Conservation (phyloP, 2,329 filamentous ascomycete species). For the Fusarium staphyleae region DNA sequence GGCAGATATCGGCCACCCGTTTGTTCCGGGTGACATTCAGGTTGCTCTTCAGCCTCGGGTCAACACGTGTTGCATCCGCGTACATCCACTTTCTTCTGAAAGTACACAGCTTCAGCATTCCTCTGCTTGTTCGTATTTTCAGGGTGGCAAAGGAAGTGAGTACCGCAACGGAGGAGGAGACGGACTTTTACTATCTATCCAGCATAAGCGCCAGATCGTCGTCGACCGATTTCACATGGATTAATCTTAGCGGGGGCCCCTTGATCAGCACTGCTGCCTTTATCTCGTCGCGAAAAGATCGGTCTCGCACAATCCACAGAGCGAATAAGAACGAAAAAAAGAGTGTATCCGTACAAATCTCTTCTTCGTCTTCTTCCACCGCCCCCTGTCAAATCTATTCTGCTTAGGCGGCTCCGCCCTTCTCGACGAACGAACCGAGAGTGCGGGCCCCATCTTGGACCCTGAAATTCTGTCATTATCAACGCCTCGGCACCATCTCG, state of each 20-base stretch:
- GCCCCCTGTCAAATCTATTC: slow-evolving; percentile 1
- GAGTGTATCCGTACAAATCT: slow-evolving; percentile 1
- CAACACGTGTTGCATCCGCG: neutral
- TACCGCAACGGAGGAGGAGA: neutral
- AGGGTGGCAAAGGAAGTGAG: slow-evolving; percentile 10
- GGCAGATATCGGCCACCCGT: slow-evolving; percentile 2
- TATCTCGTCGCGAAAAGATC: neutral
- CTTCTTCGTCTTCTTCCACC: neutral
- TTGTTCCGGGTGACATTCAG: slow-evolving; percentile 5
- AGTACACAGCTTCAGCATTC: too few species aligned
- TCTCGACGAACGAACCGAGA: neutral
- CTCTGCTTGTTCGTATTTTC: too few species aligned
- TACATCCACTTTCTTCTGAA: too few species aligned
- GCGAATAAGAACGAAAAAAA: neutral
- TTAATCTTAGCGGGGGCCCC: neutral
- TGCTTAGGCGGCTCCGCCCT: slow-evolving; percentile 18
- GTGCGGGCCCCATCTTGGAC: slow-evolving; percentile 19
- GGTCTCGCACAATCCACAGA: neutral
- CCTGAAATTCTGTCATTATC: slow-evolving; percentile 31
- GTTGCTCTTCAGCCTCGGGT: too few species aligned
- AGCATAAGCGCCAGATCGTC: slow-evolving; percentile 11
- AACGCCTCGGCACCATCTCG: slow-evolving; percentile 11
- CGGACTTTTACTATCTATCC: neutral
- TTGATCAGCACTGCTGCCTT: slow-evolving; percentile 6
- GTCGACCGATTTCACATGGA: slow-evolving; percentile 12